These are phyloP conservation scores for Solanum chmielewskii DNA, from an alignment of 257 asterid genomes.

Conservation along the genomic window DNA sequence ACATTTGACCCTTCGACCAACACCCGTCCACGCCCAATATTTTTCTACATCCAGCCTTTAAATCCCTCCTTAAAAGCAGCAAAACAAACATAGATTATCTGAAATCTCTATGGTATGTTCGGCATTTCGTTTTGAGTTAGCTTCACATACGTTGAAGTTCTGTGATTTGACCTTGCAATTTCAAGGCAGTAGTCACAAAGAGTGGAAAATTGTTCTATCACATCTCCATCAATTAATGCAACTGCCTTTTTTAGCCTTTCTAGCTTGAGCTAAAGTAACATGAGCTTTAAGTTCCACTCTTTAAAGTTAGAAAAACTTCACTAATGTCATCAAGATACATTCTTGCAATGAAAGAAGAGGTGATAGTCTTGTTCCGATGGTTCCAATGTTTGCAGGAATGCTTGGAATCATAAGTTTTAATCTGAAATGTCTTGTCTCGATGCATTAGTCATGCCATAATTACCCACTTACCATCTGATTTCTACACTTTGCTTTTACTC, in stretches of 20 bases:
- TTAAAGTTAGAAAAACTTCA: not conserved
- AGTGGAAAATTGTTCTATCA: not conserved
- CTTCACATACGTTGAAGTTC: no score
- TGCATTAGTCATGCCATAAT: not conserved
- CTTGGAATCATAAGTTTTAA: not conserved
- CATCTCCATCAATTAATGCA: not conserved
- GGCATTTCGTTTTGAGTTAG: no score
- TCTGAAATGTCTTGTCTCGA: no score
- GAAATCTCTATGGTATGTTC: no score
- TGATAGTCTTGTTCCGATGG: not conserved
- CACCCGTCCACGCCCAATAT: no score
- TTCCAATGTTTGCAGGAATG: not conserved
- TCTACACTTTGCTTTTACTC: not conserved
- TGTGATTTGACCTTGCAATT: no score
- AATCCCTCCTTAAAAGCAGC: no score
- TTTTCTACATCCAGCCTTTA: no score
- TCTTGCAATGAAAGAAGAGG: no score
- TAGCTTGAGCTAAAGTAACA: not conserved
- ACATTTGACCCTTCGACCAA: no score
- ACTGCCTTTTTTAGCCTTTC: not conserved
- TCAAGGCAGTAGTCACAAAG: no score
- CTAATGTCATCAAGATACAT: not conserved
- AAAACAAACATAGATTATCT: no score
- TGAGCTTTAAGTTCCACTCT: not conserved
- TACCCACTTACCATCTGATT: not conserved